Evolutionary conservation across 73 alveolate species (phyloP), one percentile per base, ranked within the genome.

Genomic region (Halteria grandinella): DNA sequence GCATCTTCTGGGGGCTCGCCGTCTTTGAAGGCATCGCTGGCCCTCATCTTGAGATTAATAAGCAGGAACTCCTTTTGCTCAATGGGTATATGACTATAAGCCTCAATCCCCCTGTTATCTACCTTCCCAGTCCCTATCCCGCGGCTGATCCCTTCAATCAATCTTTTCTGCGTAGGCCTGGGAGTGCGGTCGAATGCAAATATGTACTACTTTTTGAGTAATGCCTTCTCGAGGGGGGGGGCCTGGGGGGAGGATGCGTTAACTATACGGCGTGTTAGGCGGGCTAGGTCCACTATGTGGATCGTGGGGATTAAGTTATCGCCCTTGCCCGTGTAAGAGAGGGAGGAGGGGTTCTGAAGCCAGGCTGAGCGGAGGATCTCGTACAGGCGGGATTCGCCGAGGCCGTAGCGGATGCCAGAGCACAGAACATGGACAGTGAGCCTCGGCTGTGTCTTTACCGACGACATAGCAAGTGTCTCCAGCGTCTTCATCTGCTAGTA

Each of bases 41-140:
- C 69, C 63, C 76, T 77, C 92, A 92, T 85, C 55, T 64, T 84
- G 69, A 62, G 86, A 88, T 74, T 72, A 44, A 83, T 79, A 40
- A 51, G 78, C 75, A 50, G 86, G 69, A 34, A 80, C 51, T 84
- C 95, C 12, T 52, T 69, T 29, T 0, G 50, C 73, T 33, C 33
- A 44, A 17, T 48, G 39, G 15, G 27, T 12, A 12, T 12, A 11
- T 5, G 51, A 4, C 20, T 10, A 57, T 29, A 5, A 7, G 5
- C 44, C 51, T 21, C 34, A n/a, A n/a, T n/a, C n/a, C n/a, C n/a
- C 53, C 50, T 62, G 52, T 55, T 77, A 34, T 76, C 73, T 34
- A 91, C 83, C 69, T 93, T 84, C 1, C 97, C 97, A 33, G 97
- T 90, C 0, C 99, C 98, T 18, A 95, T 95, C 14, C 99, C 99